These are phyloP conservation scores for Microbotryomycetes sp. DNA, from an alignment of 1,284 basidiomycete genomes.

Conservation along the genomic window DNA sequence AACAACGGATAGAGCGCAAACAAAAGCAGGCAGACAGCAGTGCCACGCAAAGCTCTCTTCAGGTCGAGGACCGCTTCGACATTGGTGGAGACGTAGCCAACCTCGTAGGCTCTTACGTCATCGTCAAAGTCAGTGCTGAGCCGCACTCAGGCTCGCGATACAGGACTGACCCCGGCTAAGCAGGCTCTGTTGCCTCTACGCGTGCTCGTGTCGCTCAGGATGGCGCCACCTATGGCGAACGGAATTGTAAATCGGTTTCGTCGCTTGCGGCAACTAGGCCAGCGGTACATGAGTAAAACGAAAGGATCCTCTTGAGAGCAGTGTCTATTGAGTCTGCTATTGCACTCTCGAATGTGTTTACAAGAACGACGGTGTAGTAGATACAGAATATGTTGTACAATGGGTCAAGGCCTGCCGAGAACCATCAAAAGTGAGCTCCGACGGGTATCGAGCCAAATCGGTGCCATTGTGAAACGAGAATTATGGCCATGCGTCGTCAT, in stretches of 20 bases:
- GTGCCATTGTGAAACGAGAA: too few relatives aligned
- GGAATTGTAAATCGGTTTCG: slow-evolving; percentile 3
- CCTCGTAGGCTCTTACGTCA: slow-evolving; percentile 71
- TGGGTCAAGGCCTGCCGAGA: too few relatives aligned
- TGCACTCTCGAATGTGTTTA: too few relatives aligned
- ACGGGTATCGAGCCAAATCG: too few relatives aligned
- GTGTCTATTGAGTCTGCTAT: too few relatives aligned
- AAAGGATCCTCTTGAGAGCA: too few relatives aligned
- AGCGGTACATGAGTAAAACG: slow-evolving; percentile 3
- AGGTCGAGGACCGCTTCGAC: slow-evolving; percentile 33
- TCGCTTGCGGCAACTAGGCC: slow-evolving; percentile 1
- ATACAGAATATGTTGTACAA: too few relatives aligned
- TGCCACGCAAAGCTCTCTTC: slow-evolving; percentile 28
- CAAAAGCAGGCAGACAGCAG: background rate
- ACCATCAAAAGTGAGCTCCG: too few relatives aligned
- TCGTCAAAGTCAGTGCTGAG: slow-evolving; percentile 59
- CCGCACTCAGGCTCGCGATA: background rate
- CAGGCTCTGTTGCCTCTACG: slow-evolving; percentile 71
- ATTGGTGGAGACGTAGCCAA: slow-evolving; percentile 66
- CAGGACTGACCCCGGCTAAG: background rate
- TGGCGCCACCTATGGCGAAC: slow-evolving; percentile 63
- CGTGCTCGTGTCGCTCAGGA: slow-evolving; percentile 63
- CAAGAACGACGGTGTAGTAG: too few relatives aligned
- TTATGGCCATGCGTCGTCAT: too few relatives aligned
- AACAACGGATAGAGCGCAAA: slow-evolving; percentile 8